Conservation (phyloP, 257 asterid genomes). For the Handroanthus guayacan region DNA sequence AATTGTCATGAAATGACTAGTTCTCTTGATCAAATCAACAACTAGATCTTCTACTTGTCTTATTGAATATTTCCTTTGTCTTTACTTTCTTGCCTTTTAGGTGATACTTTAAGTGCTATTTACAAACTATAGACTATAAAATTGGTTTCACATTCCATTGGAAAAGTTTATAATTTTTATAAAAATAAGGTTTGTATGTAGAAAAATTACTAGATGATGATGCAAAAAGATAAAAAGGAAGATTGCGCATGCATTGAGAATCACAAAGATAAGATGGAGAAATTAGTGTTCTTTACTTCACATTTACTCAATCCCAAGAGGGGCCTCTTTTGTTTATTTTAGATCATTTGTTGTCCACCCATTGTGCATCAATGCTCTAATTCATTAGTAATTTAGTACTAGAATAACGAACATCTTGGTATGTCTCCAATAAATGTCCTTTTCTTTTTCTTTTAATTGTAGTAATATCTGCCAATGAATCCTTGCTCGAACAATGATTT, state of each 20-base stretch:
- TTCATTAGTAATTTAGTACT: constrained; percentile 11
- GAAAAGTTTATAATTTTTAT: background rate
- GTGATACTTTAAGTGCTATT: too few species aligned
- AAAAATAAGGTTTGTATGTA: constrained; percentile 12
- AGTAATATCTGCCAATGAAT: too few species aligned
- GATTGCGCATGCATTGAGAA: constrained; percentile 59
- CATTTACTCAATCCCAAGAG: constrained; percentile 45
- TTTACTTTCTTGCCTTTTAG: too few species aligned
- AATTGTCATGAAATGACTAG: too few species aligned
- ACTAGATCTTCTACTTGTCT: too few species aligned
- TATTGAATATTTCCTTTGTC: too few species aligned
- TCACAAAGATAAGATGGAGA: constrained; percentile 44
- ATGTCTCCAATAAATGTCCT: background rate
- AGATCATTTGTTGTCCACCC: constrained; percentile 28
- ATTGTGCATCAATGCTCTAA: constrained; percentile 8
- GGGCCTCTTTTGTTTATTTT: constrained; percentile 27
- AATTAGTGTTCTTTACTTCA: constrained; percentile 48
- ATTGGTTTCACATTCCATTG: background rate
- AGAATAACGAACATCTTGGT: constrained; percentile 2
- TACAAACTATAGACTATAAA: too few species aligned
- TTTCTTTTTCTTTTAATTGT: too few species aligned
- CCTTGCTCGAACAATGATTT: too few species aligned
- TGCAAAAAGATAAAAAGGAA: constrained; percentile 27
- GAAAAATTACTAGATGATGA: constrained; percentile 33
- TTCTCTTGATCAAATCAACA: too few species aligned